These are phyloP conservation scores for Durio zibethinus DNA, from an alignment of 345 rosid genomes.

Conservation along the genomic window DNA sequence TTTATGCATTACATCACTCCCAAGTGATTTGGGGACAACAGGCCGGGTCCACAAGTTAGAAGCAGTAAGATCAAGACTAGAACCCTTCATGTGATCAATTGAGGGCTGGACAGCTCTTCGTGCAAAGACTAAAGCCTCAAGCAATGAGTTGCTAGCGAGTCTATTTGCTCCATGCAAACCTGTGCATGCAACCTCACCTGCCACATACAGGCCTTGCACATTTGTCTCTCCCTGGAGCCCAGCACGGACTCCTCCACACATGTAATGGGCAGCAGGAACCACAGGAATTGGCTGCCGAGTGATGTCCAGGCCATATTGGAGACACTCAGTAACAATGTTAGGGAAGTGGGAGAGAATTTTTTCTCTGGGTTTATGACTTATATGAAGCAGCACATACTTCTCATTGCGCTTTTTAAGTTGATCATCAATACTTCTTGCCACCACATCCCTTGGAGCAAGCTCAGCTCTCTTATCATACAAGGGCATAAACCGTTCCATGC, in stretches of 20 bases:
- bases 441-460: slow-evolving; percentile 97
- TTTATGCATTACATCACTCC: slow-evolving; percentile 35
- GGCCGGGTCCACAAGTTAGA: slow-evolving; percentile 66
- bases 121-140: slow-evolving; percentile 95
- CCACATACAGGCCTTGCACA: slow-evolving; percentile 81
- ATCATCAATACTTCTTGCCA: slow-evolving; percentile 93
- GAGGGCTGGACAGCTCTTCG: slow-evolving; percentile 88
- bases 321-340: slow-evolving; percentile 86
- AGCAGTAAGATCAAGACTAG: slow-evolving; percentile 42
- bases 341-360: slow-evolving; percentile 91
- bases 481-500: slow-evolving; percentile 88
- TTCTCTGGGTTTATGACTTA: slow-evolving; percentile 80
- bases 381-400: slow-evolving; percentile 81
- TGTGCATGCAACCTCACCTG: slow-evolving; percentile 97
- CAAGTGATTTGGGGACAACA: slow-evolving; percentile 50
- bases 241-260: slow-evolving; percentile 96
- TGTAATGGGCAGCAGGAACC: slow-evolving; percentile 97
- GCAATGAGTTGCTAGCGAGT: slow-evolving; percentile 93
- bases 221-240: slow-evolving; percentile 93
- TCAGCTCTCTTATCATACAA: slow-evolving; percentile 84
- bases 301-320: slow-evolving; percentile 69
- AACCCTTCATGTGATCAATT: slow-evolving; percentile 58
- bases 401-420: slow-evolving; percentile 77
- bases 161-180: slow-evolving; percentile 97
- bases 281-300: slow-evolving; percentile 77